Percentiles rank a stretch among this genome's conserved stretches.
These are phyloP conservation scores for Populus nigra DNA, from an alignment of 345 rosid species.

Conservation along the genomic window DNA sequence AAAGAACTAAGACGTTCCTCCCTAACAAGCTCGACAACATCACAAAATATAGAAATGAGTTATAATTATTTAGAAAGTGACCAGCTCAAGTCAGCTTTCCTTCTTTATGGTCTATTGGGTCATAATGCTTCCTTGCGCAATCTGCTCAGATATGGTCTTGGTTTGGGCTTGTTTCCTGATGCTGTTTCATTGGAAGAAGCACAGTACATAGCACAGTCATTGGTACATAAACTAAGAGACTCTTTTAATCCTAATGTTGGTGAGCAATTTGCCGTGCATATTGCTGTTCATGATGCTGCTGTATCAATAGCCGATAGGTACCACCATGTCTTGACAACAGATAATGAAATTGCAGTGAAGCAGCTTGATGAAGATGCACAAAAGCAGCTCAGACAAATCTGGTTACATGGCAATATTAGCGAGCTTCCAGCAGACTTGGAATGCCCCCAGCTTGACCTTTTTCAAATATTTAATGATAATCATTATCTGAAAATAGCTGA, in stretches of 20 bases:
- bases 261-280: background rate
- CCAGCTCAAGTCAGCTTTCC: conserved; percentile 29
- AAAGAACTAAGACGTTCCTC: background rate
- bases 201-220: background rate
- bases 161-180: background rate
- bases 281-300: too few species aligned
- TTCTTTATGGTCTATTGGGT: background rate
- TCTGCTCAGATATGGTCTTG: background rate
- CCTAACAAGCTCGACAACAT: background rate
- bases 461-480: background rate
- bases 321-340: background rate
- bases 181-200: background rate
- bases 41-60: conserved; percentile 15
- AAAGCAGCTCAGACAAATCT: background rate
- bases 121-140: background rate
- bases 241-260: background rate
- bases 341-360: background rate
- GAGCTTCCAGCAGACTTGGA: conserved; percentile 3
- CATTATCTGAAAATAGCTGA: background rate
- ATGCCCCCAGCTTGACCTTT: conserved; percentile 1
- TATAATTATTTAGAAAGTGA: conserved; percentile 19
- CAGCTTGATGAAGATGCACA: too few species aligned
- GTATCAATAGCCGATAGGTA: background rate
- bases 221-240: background rate
- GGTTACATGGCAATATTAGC: background rate